A percentile compares a stretch with the other conserved stretches of the same genome.
These are phyloP conservation scores for Cryphonectria radicalis DNA, from an alignment of 2,329 filamentous ascomycete species.

Conservation along the genomic window DNA sequence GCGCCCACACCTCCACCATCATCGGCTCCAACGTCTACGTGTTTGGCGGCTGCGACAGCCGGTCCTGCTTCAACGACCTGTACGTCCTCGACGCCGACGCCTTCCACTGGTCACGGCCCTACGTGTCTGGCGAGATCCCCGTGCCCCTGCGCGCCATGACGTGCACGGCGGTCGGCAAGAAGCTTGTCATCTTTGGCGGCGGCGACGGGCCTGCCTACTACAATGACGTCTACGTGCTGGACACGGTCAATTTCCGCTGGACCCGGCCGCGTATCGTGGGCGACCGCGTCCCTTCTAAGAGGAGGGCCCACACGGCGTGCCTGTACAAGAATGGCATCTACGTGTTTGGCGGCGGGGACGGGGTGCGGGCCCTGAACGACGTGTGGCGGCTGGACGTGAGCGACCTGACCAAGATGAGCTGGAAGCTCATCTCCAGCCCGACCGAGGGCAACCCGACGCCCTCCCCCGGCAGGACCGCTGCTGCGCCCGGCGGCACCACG, in stretches of 20 bases:
- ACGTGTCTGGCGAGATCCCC: conserved; percentile 67
- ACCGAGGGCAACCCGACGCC: conserved; percentile 27
- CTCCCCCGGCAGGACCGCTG: conserved; percentile 33
- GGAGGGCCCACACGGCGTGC: conserved; percentile 72
- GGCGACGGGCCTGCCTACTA: conserved; percentile 73
- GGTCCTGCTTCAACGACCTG: conserved; percentile 70
- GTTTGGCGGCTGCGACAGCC: conserved; percentile 70
- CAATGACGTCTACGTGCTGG: conserved; percentile 73
- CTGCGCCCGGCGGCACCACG: conserved; percentile 15
- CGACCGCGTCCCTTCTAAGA: conserved; percentile 61
- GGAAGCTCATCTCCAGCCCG: conserved; percentile 64
- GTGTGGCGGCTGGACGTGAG: conserved; percentile 74
- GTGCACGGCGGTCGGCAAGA: conserved; percentile 72
- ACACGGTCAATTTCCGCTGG: conserved; percentile 72
- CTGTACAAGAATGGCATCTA: conserved; percentile 73
- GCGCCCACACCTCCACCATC: conserved; percentile 69
- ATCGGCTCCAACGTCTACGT: conserved; percentile 70
- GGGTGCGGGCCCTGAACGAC: conserved; percentile 71
- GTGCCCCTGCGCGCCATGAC: conserved; percentile 72
- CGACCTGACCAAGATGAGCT: conserved; percentile 69
- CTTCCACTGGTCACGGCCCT: conserved; percentile 71
- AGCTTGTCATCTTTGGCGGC: conserved; percentile 71
- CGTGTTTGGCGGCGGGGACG: conserved; percentile 73
- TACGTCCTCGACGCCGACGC: conserved; percentile 72
- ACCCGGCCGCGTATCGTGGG: conserved; percentile 63